Conservation (phyloP, 1,284 basidiomycete genomes). For the Puccinia horiana region DNA sequence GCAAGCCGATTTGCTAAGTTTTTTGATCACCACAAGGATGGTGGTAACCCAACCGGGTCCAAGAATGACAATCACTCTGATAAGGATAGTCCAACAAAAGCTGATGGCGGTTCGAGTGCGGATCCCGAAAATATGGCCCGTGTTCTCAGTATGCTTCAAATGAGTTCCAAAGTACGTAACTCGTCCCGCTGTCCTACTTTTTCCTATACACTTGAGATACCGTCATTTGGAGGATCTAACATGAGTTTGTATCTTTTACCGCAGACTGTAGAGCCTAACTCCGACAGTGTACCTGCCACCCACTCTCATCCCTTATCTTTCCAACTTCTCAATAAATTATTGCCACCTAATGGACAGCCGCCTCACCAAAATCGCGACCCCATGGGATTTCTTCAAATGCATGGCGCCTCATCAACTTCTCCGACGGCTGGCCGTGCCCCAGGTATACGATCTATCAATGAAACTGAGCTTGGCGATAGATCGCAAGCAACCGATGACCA, state of each 20-base stretch:
- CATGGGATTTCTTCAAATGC: slow-evolving; percentile 6
- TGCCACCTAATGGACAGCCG: slow-evolving; percentile 9
- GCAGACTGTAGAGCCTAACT: slow-evolving; percentile 25
- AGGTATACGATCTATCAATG: slow-evolving; percentile 5
- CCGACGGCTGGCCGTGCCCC: neutral
- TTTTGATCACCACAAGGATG: slow-evolving; percentile 48
- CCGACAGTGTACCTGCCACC: neutral
- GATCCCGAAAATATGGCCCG: slow-evolving; percentile 50
- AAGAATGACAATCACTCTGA: neutral
- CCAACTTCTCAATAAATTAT: slow-evolving; percentile 4
- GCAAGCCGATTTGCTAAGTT: slow-evolving; percentile 49
- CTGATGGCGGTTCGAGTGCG: slow-evolving; percentile 26
- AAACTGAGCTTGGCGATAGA: slow-evolving; percentile 15
- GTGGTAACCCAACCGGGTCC: neutral
- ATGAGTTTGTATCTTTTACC: neutral
- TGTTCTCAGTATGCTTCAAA: slow-evolving; percentile 49
- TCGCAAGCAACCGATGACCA: slow-evolving; percentile 5
- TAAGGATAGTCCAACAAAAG: slow-evolving; percentile 19
- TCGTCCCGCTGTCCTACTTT: neutral
- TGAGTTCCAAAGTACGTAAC: slow-evolving; percentile 48
- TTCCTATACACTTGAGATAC: neutral
- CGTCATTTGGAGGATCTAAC: neutral
- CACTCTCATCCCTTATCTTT: slow-evolving; percentile 11
- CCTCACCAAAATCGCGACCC: neutral
- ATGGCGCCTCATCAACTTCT: neutral